Conservation (phyloP, 768 basidiomycete genomes). For the Xanthoconium stramineum region DNA sequence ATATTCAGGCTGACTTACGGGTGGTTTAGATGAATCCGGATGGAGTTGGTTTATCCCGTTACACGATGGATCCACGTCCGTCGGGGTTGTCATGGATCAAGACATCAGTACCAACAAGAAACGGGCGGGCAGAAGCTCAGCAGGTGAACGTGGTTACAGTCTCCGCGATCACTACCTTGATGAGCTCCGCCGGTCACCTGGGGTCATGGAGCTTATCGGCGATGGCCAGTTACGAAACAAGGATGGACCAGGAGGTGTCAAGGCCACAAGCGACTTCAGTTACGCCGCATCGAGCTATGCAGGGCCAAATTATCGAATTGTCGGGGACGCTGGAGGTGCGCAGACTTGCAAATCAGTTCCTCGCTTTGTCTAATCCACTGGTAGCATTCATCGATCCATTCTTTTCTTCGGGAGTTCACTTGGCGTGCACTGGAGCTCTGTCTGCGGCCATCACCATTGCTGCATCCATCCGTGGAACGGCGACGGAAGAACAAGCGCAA, state of each 20-base stretch:
- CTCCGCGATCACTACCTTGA: background rate
- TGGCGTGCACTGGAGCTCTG: conserved; percentile 7
- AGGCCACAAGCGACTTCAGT: background rate
- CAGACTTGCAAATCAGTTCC: too few relatives aligned
- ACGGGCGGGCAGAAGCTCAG: background rate
- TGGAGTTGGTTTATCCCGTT: background rate
- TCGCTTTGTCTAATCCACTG: too few relatives aligned
- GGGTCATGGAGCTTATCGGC: background rate
- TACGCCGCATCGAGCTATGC: background rate
- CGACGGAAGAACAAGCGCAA: conserved; percentile 6
- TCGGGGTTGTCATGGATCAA: background rate
- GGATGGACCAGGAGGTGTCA: background rate
- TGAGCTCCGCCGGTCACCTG: background rate
- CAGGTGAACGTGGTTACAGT: background rate
- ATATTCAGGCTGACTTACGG: too few relatives aligned
- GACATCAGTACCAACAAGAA: background rate
- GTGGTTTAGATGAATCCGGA: background rate
- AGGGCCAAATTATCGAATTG: background rate
- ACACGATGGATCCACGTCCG: background rate
- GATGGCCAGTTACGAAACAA: background rate
- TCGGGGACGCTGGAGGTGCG: too few relatives aligned
- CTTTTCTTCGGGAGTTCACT: conserved; percentile 10
- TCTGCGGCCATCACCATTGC: conserved; percentile 11
- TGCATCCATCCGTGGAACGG: conserved; percentile 5
- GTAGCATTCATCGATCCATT: background rate